Evolutionary conservation across 768 basidiomycete species (phyloP), one percentile per base, ranked within the genome.

Genomic region (Hirschioporus abietinus): DNA sequence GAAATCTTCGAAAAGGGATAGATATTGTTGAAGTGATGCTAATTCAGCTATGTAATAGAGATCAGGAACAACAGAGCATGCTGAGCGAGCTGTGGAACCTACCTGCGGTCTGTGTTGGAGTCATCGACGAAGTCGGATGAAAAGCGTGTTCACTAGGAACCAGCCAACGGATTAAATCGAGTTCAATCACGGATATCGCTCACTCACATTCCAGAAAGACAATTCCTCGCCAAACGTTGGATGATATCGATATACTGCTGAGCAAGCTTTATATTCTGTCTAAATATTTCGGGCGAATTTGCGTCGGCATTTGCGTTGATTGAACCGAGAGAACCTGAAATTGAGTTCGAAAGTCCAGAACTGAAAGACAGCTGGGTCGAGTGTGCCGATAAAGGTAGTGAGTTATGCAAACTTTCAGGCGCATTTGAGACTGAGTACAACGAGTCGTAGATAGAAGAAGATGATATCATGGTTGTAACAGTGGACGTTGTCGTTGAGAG

Each of bases 251-350:
- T 79, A 23, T 85, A 82, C 52, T 83, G 80, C 65, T 82, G 80
- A 0, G 82, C 77, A 18, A 82, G 64, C 57, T 80, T 80, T 1
- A 88, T 68, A 72, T 86, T 87, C 63, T 84, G 83, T 68, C 85
- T 86, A 78, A 91, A 88, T n/a, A 80, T 66, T 27, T 84, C 86
- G 18, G 86, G 84, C 25, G 88, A 86, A 67, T 84, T 89, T 18
- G 82, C 83, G 67, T 89, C 88, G 7, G 66, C 67, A 63, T 77
- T 74, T 0, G 70, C 64, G 18, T 60, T 42, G 7, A 64, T 67
- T 24, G 74, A 72, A 18, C 74, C 74, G 65, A 77, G 76, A 18
- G 76, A 76, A n/a, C 75, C 69, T 17, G 71, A 76, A 7, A 69
- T 64, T 18, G 71, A 63, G 1, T 62, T 63, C 23, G 67, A 64